Evolutionary conservation across 1,284 basidiomycete genomes (phyloP).

Genomic region (Cerioporus squamosus): DNA sequence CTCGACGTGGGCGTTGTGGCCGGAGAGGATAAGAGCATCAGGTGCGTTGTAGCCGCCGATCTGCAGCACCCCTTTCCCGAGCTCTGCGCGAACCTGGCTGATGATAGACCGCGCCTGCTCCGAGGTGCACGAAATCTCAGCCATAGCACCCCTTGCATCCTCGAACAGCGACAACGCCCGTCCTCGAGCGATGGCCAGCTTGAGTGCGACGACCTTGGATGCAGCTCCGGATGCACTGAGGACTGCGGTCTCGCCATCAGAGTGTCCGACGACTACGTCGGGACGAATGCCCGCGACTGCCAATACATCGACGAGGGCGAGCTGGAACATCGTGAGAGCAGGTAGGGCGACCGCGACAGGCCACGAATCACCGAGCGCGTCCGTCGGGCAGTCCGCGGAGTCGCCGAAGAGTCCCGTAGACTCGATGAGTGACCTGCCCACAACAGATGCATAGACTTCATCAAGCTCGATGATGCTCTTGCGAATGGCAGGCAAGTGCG

Average conservation of each 20-base stretch:
- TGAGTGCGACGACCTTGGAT: conserved; percentile 41
- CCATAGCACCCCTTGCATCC: conserved; percentile 42
- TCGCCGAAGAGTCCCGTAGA: conserved; percentile 38
- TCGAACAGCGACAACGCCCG: conserved; percentile 40
- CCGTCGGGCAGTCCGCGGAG: not conserved
- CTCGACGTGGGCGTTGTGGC: conserved; percentile 34
- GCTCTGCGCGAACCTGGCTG: conserved; percentile 12
- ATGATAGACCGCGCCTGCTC: conserved; percentile 30
- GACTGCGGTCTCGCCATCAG: conserved; percentile 46
- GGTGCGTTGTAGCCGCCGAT: conserved; percentile 44
- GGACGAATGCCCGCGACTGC: conserved; percentile 39
- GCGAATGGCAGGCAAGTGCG: conserved; percentile 38
- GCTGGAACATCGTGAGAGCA: conserved; percentile 46
- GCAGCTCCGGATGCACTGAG: conserved; percentile 47
- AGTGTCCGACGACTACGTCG: conserved; percentile 44
- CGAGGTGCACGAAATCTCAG: conserved; percentile 41
- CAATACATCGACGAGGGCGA: conserved; percentile 47
- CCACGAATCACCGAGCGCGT: conserved; percentile 36
- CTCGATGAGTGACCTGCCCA: conserved; percentile 39
- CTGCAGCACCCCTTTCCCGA: conserved; percentile 28
- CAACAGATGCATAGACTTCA: conserved; percentile 30
- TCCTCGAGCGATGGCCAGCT: conserved; percentile 44
- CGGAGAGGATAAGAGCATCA: conserved; percentile 39
- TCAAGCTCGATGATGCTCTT: conserved; percentile 42
- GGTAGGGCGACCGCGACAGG: conserved; percentile 40